Evolutionary conservation across 768 basidiomycete species (phyloP), one percentile per base, ranked within the genome.

Genomic region (Trametes meyenii): DNA sequence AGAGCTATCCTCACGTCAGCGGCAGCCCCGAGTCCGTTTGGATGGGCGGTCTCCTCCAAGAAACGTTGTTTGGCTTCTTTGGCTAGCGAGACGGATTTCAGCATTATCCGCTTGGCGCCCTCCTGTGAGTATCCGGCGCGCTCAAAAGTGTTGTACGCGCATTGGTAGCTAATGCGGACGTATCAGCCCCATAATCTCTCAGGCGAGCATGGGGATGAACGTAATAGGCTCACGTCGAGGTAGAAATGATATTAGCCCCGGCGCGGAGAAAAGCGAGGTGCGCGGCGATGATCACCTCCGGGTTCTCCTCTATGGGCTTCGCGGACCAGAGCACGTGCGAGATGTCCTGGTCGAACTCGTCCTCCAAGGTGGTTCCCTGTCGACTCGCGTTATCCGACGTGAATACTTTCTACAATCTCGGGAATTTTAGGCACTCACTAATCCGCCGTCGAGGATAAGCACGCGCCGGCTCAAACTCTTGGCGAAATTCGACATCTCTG

Each of bases 241-340:
- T 89, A 53, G 84, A 77, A 26, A 94, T 81, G 14, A 91, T 76
- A 51, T 79, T 76, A 11, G 89, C 83, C 0, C 91, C 90, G 8
- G 88, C 86, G 11, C 79, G 74, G 19, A 90, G 70, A 71, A 88
- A 94, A 0, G 78, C 76, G 36, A 82, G 64, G 70, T 93, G 92
- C 0, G 84, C 83, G 7, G 78, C 72, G n/a, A 85, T 62, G 33
- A 93, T 78, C 0, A 76, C 73, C 14, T 80, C 78, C 0, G 85
- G 83, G 40, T 85, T 75, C 33, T 84, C 77, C 14, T 77, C 72
- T 12, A 88, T 73, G 10, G 86, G 80, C 54, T 84, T 80, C 0
- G 86, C 84, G 14, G 90, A 92, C 92, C 91, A 93, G 23, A 94
- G 73, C 2, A 86, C 79, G 1, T 82, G 80, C 1, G 84, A 76